phyloP scores from a whole-genome alignment of 2,329 filamentous ascomycete species.

The Lithohypha guttulata region DNA sequence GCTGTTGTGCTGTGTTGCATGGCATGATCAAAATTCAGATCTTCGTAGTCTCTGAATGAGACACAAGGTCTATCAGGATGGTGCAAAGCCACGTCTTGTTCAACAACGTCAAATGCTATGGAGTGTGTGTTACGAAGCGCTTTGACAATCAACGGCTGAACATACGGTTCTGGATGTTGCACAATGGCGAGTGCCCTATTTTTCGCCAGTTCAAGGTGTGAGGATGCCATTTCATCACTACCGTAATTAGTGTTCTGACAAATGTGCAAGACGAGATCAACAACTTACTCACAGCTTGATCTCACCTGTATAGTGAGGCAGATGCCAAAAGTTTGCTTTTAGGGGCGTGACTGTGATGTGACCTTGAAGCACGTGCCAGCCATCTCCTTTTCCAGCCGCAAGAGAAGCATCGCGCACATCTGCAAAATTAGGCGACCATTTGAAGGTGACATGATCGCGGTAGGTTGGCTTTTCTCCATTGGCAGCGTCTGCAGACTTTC shows the following conservation, averaged over 20 bases:
- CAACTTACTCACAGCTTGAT: conserved; percentile 66
- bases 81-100: conserved; percentile 39
- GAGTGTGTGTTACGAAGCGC: conserved; percentile 57
- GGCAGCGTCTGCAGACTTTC: conserved; percentile 30
- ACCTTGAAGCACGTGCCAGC: conserved; percentile 81
- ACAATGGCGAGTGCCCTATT: conserved; percentile 55
- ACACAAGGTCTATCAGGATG: conserved; percentile 44
- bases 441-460: conserved; percentile 78
- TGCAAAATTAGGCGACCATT: conserved; percentile 79
- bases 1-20: conserved; percentile 50
- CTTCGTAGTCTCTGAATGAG: conserved; percentile 79
- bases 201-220: conserved; percentile 16
- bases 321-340: conserved; percentile 85
- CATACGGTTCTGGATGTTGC: conserved; percentile 78
- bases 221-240: conserved; percentile 10
- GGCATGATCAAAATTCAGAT: conserved; percentile 70
- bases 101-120: conserved; percentile 45
- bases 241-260: neutral
- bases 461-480: conserved; percentile 18
- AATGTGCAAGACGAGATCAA: neutral
- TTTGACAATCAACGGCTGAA: conserved; percentile 70
- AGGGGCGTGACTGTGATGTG: conserved; percentile 83
- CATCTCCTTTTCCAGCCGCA: conserved; percentile 68
- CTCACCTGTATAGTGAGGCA: conserved; percentile 55
- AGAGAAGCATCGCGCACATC: conserved; percentile 86